Evolutionary conservation across 768 basidiomycete species (phyloP), one percentile per base, ranked within the genome.

Genomic region (Rhizopogon rudus): DNA sequence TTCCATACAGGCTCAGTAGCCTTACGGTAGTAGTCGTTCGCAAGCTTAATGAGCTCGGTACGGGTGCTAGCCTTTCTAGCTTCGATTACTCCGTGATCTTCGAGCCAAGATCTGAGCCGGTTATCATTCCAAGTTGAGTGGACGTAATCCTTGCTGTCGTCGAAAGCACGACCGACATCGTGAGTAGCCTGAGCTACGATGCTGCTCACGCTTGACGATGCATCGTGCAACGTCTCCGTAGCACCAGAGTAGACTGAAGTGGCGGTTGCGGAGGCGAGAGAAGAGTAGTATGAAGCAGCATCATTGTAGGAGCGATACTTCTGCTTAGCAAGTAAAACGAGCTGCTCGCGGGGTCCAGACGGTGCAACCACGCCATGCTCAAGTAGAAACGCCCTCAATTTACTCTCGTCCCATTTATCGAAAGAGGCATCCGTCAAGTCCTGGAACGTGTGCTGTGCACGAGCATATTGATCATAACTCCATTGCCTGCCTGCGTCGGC

Each of bases 121-220:
- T 77, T 86, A 60, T 95, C 91, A 54, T 88, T 85, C 96, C 96
- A 97, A 0, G 88, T 82, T 0, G 89, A 92, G 69, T 89, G 96
- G 16, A 94, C 72, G 61, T 93, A 95, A 67, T 98, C 94, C 67
- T 85, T 91, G 31, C 84, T 69, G 56, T 88, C 82, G 58, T 94
- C 88, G 20, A 92, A 67, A 28, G 72, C 73, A 22, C 75, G 72
- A 7, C 67, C 69, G 9, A 75, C 81, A 2, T 79, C 76, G 14
- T 77, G 71, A 1, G 84, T 81, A 3, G 84, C 82, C 56, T 82
- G 79, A 0, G 81, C 73, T 13, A 72, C 75, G 1, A 77, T 52
- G 48, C 71, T 79, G 8, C 76, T 73, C 14, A 72, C 62, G 40
- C 71, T 74, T 60, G 73, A 66, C 14, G 74, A 72, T 4, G 75